Conservation (phyloP, 2,329 filamentous ascomycete genomes). For the Clarireedia sp. region DNA sequence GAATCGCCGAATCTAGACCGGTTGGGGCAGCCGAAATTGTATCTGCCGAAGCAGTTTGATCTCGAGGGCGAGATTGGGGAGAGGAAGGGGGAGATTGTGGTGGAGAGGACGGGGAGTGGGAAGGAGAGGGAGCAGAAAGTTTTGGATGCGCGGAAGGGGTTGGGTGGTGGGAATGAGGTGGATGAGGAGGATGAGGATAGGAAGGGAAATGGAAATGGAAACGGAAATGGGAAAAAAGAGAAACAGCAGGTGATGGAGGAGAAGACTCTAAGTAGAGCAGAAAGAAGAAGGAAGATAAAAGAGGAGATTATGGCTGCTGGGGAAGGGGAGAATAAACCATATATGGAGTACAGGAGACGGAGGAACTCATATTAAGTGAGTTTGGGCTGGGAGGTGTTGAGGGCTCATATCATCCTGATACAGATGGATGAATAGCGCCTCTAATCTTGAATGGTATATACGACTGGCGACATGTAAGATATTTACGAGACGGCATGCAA, state of each 20-base stretch:
- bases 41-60: conserved; percentile 15
- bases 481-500: too few species aligned
- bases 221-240: conserved; percentile 9
- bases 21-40: conserved; percentile 19
- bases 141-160: background rate
- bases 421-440: too few species aligned
- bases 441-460: too few species aligned
- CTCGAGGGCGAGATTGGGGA: background rate
- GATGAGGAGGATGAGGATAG: conserved; percentile 29
- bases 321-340: conserved; percentile 32
- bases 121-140: background rate
- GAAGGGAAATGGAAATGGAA: conserved; percentile 13
- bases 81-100: background rate
- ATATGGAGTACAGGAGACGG: conserved; percentile 44
- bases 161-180: background rate
- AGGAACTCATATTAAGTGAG: background rate
- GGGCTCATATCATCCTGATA: too few species aligned
- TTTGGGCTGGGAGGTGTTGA: too few species aligned
- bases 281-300: conserved; percentile 48
- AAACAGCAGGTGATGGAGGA: background rate
- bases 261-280: conserved; percentile 19
- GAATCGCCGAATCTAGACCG: conserved; percentile 16
- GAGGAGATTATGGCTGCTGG: conserved; percentile 40
- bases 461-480: too few species aligned
- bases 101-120: background rate